Base-by-base conservation (phyloP, 495 filamentous ascomycete species). In the Xylaria telfairii region DNA sequence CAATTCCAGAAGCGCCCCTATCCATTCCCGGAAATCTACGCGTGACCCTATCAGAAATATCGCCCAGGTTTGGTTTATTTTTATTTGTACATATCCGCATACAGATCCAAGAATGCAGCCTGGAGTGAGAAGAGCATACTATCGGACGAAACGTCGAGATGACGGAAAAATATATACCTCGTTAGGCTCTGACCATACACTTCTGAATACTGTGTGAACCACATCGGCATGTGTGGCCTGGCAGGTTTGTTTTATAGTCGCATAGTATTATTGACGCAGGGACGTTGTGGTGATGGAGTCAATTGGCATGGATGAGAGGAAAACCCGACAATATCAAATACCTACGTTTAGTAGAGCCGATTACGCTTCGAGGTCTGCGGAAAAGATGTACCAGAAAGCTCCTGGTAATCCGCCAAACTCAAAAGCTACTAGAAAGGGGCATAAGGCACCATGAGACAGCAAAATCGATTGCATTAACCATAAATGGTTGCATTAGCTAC, bases 401-500 rank as follows among this genome's bases (percentile, higher is more conserved):
- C n/a, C 21, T 24, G n/a, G 47, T 24, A 30, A 56, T 17, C 26
- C 26, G 9, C 56, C 2, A 37, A 37, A 60, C 8, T 34, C 13
- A n/a, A 41, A 44, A 62, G n/a, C 21, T 8, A 34, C n/a, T 26
- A 37, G 53, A 39, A 30, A 51, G 26, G 19, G 63, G 15, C 1
- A n/a, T n/a, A 5, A 6, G 32, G 9, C 13, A 64, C 5, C 3
- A 54, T 53, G 12, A 39, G 24, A 65, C 9, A 21, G 26, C n/a
- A 37, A 37, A 21, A 13, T 21, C 37, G 12, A 28, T 62, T 41
- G 37, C 28, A 62, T 62, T 24, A 64, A 47, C 3, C 4, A 1
- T 32, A 41, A 56, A 8, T 44, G 53, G 4, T 68, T 19, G 30
- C 30, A 69, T 69, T 69, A 69, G 67, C 34, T 63, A 69, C 56